Base-by-base conservation (phyloP, 2,329 filamentous ascomycete species). In the Colletotrichum brevisporum region DNA sequence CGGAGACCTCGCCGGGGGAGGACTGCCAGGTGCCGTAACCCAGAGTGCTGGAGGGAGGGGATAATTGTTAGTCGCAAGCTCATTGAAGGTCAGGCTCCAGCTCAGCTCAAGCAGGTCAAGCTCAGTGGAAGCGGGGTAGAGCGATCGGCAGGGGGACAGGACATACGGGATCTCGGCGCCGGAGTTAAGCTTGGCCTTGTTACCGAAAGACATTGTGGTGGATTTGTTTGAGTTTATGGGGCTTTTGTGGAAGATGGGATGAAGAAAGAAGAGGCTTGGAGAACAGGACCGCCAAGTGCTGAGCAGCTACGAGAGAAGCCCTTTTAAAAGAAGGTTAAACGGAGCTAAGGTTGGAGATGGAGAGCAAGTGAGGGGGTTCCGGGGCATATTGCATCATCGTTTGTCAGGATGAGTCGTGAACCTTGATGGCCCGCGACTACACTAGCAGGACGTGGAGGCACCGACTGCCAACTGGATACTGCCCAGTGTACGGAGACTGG, bases 21-120 rank as follows among this genome's bases (percentile, higher is more conserved):
- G 90, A 89, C 78, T 92, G 90, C 90, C 90, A 92, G 74, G 90
- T 92, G 75, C 90, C 90, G 60, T 69, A 69, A 15, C 67, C 67
- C 67, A 67, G 45, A 52, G 67, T 69, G 54, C 41, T 73, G 70
- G 12, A 43, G 24, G 10, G 50, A 47, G 39, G 18, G 31, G 24
- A 39, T 50, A 58, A 54, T 24, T n/a, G 86, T 67, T 24, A 67
- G 57, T 16, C 87, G 8, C 2, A 15, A 6, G 31, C 31, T 36
- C 31, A 10, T 36, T 8, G 10, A 4, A 10, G 9, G 31, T 6
- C 86, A 70, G 90, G 80, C 57, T 24, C 21, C 21, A 24, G 21
- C 21, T 24, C 21, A 24, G 21, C 21, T 84, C 83, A 24, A 63
- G 6, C n/a, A 9, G 2, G 3, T 5, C 13, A 13, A 15, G 41